Evolutionary conservation across 768 basidiomycete species (phyloP).

Genomic region (Lentinula detonsa): DNA sequence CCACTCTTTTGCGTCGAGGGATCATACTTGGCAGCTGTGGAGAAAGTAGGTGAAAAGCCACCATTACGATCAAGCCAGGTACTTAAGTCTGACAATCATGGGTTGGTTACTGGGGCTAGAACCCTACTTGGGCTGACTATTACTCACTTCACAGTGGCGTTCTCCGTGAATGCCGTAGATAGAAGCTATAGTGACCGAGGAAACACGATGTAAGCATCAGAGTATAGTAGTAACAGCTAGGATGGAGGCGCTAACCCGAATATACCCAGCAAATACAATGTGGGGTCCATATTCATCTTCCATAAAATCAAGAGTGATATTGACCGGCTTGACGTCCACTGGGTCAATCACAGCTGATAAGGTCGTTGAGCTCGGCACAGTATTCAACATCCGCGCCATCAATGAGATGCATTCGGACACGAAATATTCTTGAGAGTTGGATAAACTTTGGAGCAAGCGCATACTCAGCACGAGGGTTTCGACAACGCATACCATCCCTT

Average conservation of each 20-base stretch:
- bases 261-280: conserved; percentile 9
- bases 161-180: neutral
- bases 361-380: conserved; percentile 12
- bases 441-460: neutral
- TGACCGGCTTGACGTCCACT: conserved; percentile 10
- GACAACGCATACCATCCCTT: neutral
- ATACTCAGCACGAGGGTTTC: neutral
- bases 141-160: neutral
- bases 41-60: neutral
- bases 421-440: conserved; percentile 1
- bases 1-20: neutral
- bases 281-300: neutral
- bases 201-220: neutral
- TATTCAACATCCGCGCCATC: conserved; percentile 16
- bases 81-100: neutral
- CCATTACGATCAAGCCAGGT: conserved; percentile 6
- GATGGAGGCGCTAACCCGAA: conserved; percentile 1
- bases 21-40: neutral
- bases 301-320: conserved; percentile 7
- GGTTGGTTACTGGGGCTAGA: too few species aligned
- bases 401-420: conserved; percentile 10
- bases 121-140: too few species aligned
- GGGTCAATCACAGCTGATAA: conserved; percentile 14
- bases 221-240: neutral
- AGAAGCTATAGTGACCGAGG: neutral